Evolutionary conservation across 176 grass and related monocot species (phyloP).

Genomic region (Bromus sterilis): DNA sequence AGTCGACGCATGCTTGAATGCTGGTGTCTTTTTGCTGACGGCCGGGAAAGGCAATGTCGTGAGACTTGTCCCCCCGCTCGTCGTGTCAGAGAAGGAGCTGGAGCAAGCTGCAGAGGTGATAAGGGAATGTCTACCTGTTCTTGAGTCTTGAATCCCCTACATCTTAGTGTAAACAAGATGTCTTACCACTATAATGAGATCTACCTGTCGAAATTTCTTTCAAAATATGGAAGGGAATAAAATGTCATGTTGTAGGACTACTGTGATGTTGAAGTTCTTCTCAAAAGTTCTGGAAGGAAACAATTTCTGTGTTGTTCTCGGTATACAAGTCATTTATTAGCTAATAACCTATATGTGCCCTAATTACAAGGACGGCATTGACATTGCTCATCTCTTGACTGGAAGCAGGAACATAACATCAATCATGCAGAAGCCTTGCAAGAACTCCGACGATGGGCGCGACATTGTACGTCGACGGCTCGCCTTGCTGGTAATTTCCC

Average conservation of each 20-base stretch:
- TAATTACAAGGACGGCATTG: background rate
- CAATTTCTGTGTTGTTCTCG: background rate
- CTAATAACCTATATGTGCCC: background rate
- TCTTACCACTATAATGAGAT: background rate
- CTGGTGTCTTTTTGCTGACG: slow-evolving; percentile 64
- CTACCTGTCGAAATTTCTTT: background rate
- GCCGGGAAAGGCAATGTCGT: slow-evolving; percentile 89
- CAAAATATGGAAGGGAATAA: background rate
- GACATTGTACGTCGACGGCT: slow-evolving; percentile 48
- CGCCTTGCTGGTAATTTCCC: slow-evolving; percentile 31
- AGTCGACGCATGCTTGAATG: slow-evolving; percentile 55
- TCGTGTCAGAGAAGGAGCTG: slow-evolving; percentile 76
- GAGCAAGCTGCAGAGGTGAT: slow-evolving; percentile 53
- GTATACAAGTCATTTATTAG: background rate
- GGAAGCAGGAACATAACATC: background rate
- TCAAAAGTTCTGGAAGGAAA: background rate
- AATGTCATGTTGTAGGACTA: background rate
- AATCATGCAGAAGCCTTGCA: slow-evolving; percentile 27
- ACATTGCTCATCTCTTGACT: background rate
- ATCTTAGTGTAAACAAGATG: slow-evolving; percentile 2
- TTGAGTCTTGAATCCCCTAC: slow-evolving; percentile 25
- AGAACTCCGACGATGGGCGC: slow-evolving; percentile 64
- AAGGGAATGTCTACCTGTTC: slow-evolving; percentile 51
- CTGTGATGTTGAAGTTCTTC: background rate
- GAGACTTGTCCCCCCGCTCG: slow-evolving; percentile 62